These are phyloP conservation scores for Fonsecaea nubica DNA, from an alignment of 2,329 filamentous ascomycete genomes.

Conservation along the genomic window DNA sequence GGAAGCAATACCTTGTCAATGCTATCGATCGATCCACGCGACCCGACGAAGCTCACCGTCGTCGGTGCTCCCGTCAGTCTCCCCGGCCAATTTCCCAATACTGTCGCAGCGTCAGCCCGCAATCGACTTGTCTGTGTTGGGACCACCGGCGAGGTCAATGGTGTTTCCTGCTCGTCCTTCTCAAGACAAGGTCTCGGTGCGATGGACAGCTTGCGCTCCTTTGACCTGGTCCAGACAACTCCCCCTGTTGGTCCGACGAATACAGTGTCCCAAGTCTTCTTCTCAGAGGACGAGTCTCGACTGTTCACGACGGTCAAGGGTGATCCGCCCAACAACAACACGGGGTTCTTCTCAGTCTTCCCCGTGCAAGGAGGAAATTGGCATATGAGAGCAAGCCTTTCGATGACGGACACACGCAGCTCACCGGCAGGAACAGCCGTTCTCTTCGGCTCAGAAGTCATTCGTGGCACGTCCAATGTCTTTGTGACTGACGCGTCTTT, in stretches of 20 bases:
- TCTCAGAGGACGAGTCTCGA: slow-evolving; percentile 60
- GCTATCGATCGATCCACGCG: slow-evolving; percentile 44
- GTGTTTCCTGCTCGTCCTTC: slow-evolving; percentile 48
- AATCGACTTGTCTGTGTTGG: slow-evolving; percentile 49
- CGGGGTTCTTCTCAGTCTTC: slow-evolving; percentile 63
- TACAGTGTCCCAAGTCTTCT: slow-evolving; percentile 67
- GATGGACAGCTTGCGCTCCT: slow-evolving; percentile 47
- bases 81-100: slow-evolving; percentile 50
- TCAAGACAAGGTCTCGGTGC: slow-evolving; percentile 41
- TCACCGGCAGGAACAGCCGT: slow-evolving; percentile 63
- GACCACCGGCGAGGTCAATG: slow-evolving; percentile 46
- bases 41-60: slow-evolving; percentile 44
- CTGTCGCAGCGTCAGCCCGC: slow-evolving; percentile 48
- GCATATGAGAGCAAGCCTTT: slow-evolving; percentile 16
- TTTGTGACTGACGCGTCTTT: slow-evolving; percentile 67
- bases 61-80: slow-evolving; percentile 45
- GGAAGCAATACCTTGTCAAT: slow-evolving; percentile 51
- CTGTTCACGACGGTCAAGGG: slow-evolving; percentile 68
- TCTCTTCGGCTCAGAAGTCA: slow-evolving; percentile 60
- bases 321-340: slow-evolving; percentile 60
- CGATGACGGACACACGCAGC: slow-evolving; percentile 45
- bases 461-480: slow-evolving; percentile 55
- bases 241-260: slow-evolving; percentile 65
- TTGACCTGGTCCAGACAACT: slow-evolving; percentile 62
- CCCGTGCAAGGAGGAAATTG: slow-evolving; percentile 46